A percentile compares a stretch with the other conserved stretches of the same genome.
These are phyloP conservation scores for Coniophora puteana DNA, from an alignment of 1,284 basidiomycete species.

Conservation along the genomic window DNA sequence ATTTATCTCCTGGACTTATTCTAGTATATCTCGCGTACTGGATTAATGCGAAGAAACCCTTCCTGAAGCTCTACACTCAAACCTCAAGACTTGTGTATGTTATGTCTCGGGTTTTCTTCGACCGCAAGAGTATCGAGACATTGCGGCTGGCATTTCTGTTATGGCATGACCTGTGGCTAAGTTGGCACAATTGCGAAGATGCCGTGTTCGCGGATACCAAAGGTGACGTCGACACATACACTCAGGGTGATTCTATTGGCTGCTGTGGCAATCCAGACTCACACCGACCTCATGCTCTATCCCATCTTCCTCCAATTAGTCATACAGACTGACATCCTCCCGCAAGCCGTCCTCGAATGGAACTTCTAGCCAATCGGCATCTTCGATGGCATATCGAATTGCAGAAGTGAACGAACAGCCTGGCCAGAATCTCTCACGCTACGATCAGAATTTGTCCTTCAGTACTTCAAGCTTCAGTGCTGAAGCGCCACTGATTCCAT, in stretches of 20 bases:
- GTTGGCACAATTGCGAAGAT: slow-evolving; percentile 26
- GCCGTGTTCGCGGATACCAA: slow-evolving; percentile 37
- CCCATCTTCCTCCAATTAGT: slow-evolving; percentile 15
- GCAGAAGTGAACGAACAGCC: slow-evolving; percentile 41
- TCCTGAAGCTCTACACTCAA: slow-evolving; percentile 35
- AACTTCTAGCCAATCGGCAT: too few relatives aligned
- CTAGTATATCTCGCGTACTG: slow-evolving; percentile 12
- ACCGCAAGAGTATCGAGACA: slow-evolving; percentile 30
- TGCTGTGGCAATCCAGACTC: slow-evolving; percentile 6
- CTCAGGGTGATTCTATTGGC: slow-evolving; percentile 5
- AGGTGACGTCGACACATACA: slow-evolving; percentile 38
- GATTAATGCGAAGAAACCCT: slow-evolving; percentile 41
- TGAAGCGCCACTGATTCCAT: slow-evolving; percentile 35
- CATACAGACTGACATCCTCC: too few relatives aligned
- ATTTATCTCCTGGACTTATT: background rate
- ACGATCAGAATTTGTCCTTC: background rate
- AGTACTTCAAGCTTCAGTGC: too few relatives aligned
- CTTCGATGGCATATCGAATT: too few relatives aligned
- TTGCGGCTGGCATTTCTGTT: slow-evolving; percentile 26
- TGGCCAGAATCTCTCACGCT: slow-evolving; percentile 24
- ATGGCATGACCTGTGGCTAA: background rate
- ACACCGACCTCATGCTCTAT: slow-evolving; percentile 5
- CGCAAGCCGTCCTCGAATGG: slow-evolving; percentile 10
- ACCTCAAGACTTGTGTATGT: slow-evolving; percentile 36
- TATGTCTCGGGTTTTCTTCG: slow-evolving; percentile 44